A percentile compares a stretch with the other conserved stretches of the same genome.
phyloP scores from a whole-genome alignment of 768 basidiomycete genomes.

The Tylopilus plumbeoviolaceoides region DNA sequence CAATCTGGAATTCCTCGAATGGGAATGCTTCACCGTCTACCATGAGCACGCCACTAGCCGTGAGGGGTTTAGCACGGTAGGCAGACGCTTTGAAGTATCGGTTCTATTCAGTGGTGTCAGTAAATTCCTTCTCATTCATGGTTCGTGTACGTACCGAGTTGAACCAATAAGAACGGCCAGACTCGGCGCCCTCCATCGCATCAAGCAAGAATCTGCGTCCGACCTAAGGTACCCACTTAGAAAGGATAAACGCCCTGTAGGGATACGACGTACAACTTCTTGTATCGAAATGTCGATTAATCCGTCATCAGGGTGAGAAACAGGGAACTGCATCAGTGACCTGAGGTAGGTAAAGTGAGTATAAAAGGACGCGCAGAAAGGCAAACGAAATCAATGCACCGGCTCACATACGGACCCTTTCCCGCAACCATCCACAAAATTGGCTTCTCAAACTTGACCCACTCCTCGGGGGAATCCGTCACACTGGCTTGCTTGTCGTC shows the following conservation, averaged over 20 bases:
- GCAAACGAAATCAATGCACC: constrained; percentile 35
- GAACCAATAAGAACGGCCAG: constrained; percentile 61
- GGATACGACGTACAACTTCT: constrained; percentile 44
- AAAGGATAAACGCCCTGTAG: not conserved
- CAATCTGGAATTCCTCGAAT: constrained; percentile 72
- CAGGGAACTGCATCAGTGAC: constrained; percentile 80
- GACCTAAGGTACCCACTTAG: constrained; percentile 18
- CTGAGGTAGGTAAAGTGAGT: constrained; percentile 29
- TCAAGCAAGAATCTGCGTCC: constrained; percentile 46
- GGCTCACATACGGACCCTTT: constrained; percentile 70
- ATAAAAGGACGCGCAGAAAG: not conserved
- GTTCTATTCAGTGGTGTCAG: constrained; percentile 39
- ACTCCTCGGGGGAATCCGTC: constrained; percentile 47
- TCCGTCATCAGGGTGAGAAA: constrained; percentile 76
- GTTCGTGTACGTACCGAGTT: constrained; percentile 41
- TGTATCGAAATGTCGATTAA: constrained; percentile 69
- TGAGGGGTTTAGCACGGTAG: constrained; percentile 64
- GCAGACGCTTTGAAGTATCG: constrained; percentile 71
- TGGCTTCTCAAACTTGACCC: constrained; percentile 68
- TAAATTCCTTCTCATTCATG: not conserved
- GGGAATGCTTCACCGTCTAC: constrained; percentile 80
- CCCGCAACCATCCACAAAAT: constrained; percentile 71
- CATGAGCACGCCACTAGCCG: constrained; percentile 50
- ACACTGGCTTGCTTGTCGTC: constrained; percentile 14
- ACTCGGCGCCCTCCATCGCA: constrained; percentile 56